These are phyloP conservation scores for Fistulifera pelliculosa DNA, from an alignment of 108 stramenopile genomes.

Conservation along the genomic window DNA sequence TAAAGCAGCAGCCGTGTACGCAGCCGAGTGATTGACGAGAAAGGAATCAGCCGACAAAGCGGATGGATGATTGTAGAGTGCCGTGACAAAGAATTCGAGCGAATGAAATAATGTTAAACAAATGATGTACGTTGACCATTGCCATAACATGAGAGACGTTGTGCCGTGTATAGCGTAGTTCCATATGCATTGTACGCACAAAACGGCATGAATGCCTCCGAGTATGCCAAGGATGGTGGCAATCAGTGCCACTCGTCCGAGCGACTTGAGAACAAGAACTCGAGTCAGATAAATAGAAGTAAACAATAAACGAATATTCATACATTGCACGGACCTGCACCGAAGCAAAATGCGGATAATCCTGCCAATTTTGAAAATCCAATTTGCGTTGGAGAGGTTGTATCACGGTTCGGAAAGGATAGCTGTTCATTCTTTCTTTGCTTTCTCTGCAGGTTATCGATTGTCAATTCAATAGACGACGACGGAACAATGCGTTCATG, in stretches of 20 bases:
- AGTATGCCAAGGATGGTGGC: slow-evolving; percentile 33
- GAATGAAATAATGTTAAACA: slow-evolving; percentile 70
- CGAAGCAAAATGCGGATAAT: slow-evolving; percentile 41
- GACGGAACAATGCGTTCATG: too few species aligned
- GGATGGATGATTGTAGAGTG: slow-evolving; percentile 47
- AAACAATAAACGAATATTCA: not conserved
- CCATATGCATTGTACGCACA: slow-evolving; percentile 5
- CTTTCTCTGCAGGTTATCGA: too few species aligned
- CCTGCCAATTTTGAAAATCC: slow-evolving; percentile 47
- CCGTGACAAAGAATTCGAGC: slow-evolving; percentile 76
- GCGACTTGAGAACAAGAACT: slow-evolving; percentile 7
- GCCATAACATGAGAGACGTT: slow-evolving; percentile 22
- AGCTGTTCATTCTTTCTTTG: not conserved
- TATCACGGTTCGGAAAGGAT: slow-evolving; percentile 3
- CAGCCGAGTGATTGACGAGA: slow-evolving; percentile 85
- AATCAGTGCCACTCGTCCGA: slow-evolving; percentile 42
- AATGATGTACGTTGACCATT: slow-evolving; percentile 68
- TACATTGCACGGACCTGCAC: slow-evolving; percentile 8
- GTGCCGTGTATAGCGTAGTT: slow-evolving; percentile 4
- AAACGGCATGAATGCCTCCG: slow-evolving; percentile 31
- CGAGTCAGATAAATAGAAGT: slow-evolving; percentile 5
- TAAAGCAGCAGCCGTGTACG: slow-evolving; percentile 85
- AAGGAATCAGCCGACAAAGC: slow-evolving; percentile 69
- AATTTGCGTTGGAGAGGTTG: slow-evolving; percentile 40
- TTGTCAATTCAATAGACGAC: too few species aligned